Conservation (phyloP, 2,329 filamentous ascomycete species). For the Parafenestella ontariensis region DNA sequence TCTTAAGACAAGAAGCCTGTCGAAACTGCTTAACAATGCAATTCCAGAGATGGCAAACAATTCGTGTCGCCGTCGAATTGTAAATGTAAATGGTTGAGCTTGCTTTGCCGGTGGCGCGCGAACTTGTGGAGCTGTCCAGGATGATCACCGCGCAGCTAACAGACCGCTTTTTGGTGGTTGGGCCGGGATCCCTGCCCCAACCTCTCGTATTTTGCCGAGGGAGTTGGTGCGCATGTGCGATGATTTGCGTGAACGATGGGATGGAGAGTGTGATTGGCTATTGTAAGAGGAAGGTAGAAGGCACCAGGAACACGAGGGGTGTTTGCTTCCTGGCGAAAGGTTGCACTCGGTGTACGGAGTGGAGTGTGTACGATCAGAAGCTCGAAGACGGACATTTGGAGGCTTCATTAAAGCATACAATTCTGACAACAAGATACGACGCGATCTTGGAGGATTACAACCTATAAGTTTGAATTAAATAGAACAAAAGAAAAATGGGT, state of each 20-base stretch:
- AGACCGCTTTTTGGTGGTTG: slow-evolving; percentile 31
- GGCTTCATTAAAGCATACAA: not conserved
- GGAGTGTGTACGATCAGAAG: not conserved
- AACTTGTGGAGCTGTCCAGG: slow-evolving; percentile 36
- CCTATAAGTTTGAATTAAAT: not conserved
- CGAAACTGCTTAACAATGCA: no score
- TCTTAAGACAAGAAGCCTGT: slow-evolving; percentile 1
- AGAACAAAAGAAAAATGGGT: not conserved
- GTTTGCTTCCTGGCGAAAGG: no score
- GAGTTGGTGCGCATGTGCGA: slow-evolving; percentile 14
- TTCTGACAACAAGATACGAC: not conserved
- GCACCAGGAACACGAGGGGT: not conserved
- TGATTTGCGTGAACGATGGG: slow-evolving; percentile 30
- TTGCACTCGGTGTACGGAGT: no score
- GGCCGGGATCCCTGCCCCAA: slow-evolving; percentile 26
- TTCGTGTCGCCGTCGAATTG: no score
- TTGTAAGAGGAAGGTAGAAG: not conserved
- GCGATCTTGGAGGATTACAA: not conserved
- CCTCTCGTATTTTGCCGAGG: slow-evolving; percentile 18
- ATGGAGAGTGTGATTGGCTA: not conserved
- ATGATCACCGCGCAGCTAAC: slow-evolving; percentile 25
- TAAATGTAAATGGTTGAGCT: no score
- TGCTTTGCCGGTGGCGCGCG: slow-evolving; percentile 26
- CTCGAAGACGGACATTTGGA: no score
- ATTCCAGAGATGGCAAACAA: slow-evolving; percentile 4